These are phyloP conservation scores for Physcomitrellopsis africana DNA, from an alignment of 225 moss, liverwort and hornwort species.

Conservation along the genomic window DNA sequence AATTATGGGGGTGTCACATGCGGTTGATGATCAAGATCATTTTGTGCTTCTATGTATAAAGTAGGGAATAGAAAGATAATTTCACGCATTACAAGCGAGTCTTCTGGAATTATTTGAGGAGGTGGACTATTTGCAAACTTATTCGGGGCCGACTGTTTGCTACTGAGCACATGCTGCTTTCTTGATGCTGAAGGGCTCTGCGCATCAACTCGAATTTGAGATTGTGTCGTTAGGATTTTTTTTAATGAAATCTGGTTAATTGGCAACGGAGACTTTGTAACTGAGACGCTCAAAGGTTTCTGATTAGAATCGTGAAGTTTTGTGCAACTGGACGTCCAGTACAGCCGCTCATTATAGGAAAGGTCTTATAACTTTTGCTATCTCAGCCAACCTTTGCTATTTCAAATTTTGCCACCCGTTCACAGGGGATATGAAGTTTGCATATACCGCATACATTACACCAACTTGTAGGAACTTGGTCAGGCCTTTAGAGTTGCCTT, in stretches of 20 bases:
- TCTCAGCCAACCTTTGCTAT: conserved; percentile 25
- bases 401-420: conserved; percentile 16
- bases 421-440: conserved; percentile 10
- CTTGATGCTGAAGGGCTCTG: too few relatives aligned
- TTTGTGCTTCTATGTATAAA: not conserved
- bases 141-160: too few relatives aligned
- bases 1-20: conserved; percentile 11
- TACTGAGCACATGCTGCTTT: too few relatives aligned
- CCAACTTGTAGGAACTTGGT: not conserved
- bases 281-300: not conserved
- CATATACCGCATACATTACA: not conserved
- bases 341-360: not conserved
- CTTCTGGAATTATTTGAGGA: too few relatives aligned
- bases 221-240: not conserved
- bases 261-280: not conserved
- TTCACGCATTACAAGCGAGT: too few relatives aligned
- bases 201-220: too few relatives aligned
- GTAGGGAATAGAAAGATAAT: too few relatives aligned
- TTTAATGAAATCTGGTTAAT: conserved; percentile 9
- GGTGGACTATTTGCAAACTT: too few relatives aligned
- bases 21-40: conserved; percentile 8
- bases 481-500: conserved; percentile 13
- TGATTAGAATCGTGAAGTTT: not conserved
- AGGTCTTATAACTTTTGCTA: conserved; percentile 26
- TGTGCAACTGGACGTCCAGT: not conserved